Base-by-base conservation (phyloP, 495 filamentous ascomycete genomes). In the Penicillium chermesinum region DNA sequence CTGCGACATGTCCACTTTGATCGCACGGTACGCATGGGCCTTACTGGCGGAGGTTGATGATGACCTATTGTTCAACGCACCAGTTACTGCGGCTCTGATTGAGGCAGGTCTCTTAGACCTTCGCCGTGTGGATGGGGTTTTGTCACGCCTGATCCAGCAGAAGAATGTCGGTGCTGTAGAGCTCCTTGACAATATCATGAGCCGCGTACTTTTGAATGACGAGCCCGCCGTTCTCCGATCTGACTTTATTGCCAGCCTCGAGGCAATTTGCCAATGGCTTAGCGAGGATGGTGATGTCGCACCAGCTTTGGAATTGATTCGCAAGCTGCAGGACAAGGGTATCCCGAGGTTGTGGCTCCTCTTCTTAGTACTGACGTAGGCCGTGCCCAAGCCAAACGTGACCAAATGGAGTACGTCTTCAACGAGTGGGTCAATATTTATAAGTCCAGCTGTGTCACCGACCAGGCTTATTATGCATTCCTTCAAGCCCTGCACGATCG, bases 371-470 rank as follows among this genome's bases (percentile, higher is more conserved):
- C 80, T 42, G 70, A n/a, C n/a, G n/a, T n/a, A n/a, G n/a, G n/a
- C n/a, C n/a, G 70, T 43, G 66, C 80, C 17, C 54, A 69, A 45
- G 63, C 74, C 12, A 82, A 82, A 56, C 79, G 80, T 37, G 85
- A 91, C 43, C 91, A 95, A 54, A 81, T 96, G 69, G 86, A 94
- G 56, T 97, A 97, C 59, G 77, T 95, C 35, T 95, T 99, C 62
- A 87, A 85, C 8, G 93, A 97, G 63, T 99, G 93, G 93, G 78
- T 89, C 46, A 81, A 84, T 33, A 77, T 97, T 13, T 89, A 82
- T 71, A 81, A 86, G 64, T 85, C 87, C 40, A 75, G 78, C 8
- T 77, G 80, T 50, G 81, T 83, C 0, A 80, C 80, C 9, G 86
- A 89, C 21, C 88, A 85, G 56, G 77, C 85, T 0, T 74, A 80